Base-by-base conservation (phyloP, 352 stramenopile species). In the Phytophthora lateralis region DNA sequence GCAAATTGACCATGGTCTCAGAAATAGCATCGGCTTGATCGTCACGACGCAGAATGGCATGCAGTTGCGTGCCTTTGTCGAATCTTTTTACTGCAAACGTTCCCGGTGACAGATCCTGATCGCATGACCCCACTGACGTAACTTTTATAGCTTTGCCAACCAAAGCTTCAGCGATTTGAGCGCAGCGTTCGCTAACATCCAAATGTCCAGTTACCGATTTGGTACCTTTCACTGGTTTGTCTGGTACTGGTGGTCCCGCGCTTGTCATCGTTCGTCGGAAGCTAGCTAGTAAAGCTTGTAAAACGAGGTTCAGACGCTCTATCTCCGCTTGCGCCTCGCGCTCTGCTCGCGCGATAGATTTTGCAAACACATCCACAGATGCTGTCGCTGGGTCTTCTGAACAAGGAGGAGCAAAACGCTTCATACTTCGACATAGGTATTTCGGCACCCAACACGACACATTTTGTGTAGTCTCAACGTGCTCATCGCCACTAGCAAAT, bases 401-500 rank as follows among this genome's bases (percentile, higher is more conserved):
- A 14, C 14, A 29, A 20, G 49, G 55, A 12, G 60, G 55, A n/a
- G 26, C 43, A 50, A 77, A 77, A 8, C 48, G 30, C 37, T 64
- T 37, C 62, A 90, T 71, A n/a, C 76, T 82, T 32, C 85, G 76
- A 65, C 82, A 92, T 0, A 92, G 62, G 51, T 94, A 82, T 32
- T 89, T 89, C 0, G 85, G 85, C 5, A 86, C 79, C 87, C 87
- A 96, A 26, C 75, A 86, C 2, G 82, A 88, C 3, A 92, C 62
- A 42, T 88, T 84, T 18, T 79, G 76, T 1, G 65, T 66, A 30
- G 66, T 72, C 6, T 71, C 71, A 9, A 64, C 35, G 7, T 63
- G 41, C 3, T 55, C 43, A 9, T 55, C 47, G n/a, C 47, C 66
- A 5, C 55, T 53, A 11, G 73, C 55, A 43, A 88, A 91, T 20